Evolutionary conservation across 768 basidiomycete genomes (phyloP), one percentile per base, ranked within the genome.

Genomic region (Tulasnella sp.): DNA sequence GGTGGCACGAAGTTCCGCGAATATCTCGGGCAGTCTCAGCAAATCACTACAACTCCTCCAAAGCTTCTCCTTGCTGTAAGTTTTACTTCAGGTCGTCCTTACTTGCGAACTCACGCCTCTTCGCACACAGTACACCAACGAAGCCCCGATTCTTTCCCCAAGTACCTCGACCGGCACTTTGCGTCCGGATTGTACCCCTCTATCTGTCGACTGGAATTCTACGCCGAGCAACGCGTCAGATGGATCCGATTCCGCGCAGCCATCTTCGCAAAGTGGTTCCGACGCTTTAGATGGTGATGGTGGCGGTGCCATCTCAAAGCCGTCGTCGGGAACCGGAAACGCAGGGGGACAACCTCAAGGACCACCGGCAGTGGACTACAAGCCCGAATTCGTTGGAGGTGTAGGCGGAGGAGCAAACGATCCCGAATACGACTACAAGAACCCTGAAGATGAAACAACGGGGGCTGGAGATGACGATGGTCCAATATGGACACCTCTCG

Each of bases 391-490:
- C 74, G 42, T 75, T 46, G 74, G 74, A 24, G 74, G 74, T 31
- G 74, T 48, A 27, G 74, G 74, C 16, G 74, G 74, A 46, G 74
- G 74, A 46, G 74, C 74, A 2, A 75, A 75, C 24, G 74, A 75
- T 34, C 44, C 74, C 21, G 74, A 44, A n/a, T 75, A 75, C 74
- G 52, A 75, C 27, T 62, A 62, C 18, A n/a, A 62, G 48, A 8
- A n/a, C n/a, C n/a, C n/a, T n/a, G n/a, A n/a, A n/a, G n/a, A n/a
- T n/a, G n/a, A n/a, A n/a, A n/a, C n/a, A n/a, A n/a, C n/a, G n/a
- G n/a, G n/a, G n/a, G n/a, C n/a, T n/a, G n/a, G n/a, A n/a, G n/a
- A n/a, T n/a, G n/a, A n/a, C n/a, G n/a, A n/a, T n/a, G n/a, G n/a
- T n/a, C n/a, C n/a, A n/a, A n/a, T n/a, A n/a, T n/a, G n/a, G n/a